Evolutionary conservation across 208 protist species (phyloP), one percentile per base, ranked within the genome.

Genomic region (Trypanosoma lewisi): DNA sequence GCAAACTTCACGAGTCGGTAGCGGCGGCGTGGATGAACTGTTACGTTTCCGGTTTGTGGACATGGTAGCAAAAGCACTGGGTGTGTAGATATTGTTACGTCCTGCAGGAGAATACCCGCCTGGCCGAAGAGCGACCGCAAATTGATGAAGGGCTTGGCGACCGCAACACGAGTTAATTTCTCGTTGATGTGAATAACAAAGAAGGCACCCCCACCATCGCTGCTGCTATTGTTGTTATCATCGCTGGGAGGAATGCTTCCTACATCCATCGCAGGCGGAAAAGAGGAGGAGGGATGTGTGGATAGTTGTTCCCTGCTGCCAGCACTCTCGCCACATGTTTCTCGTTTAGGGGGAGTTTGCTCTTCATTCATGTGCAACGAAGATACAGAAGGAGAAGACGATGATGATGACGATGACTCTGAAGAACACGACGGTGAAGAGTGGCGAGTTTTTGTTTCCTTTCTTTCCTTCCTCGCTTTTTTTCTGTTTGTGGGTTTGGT

Each of bases 1-100:
- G 87, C 62, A 42, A 90, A 90, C 53, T 81, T 84, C 49, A 87
- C 74, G 5, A 83, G 74, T 27, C 58, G 60, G 69, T 90, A 90
- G 47, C 78, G 67, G 53, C 77, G 83, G 1, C 71, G 59, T 0
- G 67, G 62, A 39, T 70, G 45, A 23, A 90, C 69, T 11, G 63
- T 77, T 19, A 87, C 78, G 33, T 76, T 48, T 1, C 78, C 77
- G 4, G 75, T 85, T 11, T 66, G 54, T 14, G 80, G 74, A 30
- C 76, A 82, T 0, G 83, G 83, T 44, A 90, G 59, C 53, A 90
- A 33, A 8, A 90, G 66, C 51, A 90, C 63, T 4, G 60, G 69
- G 25, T n/a, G 41, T 0, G 25, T 5, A 2, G 3, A 0, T n/a
- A 60, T 47, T 2, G 66, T 78, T 2, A 67, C 42, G 48, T 78